phyloP scores from a whole-genome alignment of 2,329 filamentous ascomycete genomes.

The Arthrobotrys conoides region DNA sequence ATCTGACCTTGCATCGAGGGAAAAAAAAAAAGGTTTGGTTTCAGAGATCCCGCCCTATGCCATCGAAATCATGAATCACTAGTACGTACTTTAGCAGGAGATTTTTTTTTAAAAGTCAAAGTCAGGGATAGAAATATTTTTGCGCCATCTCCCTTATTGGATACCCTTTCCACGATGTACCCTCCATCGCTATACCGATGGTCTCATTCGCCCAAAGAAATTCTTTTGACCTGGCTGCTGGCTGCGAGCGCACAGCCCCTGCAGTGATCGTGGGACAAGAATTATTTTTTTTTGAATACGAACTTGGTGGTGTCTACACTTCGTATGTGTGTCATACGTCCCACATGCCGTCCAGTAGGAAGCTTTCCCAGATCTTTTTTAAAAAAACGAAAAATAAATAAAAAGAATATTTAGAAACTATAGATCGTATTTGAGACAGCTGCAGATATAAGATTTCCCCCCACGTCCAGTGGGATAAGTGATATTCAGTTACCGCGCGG shows the following conservation, averaged over 20 bases:
- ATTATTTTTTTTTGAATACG: slow-evolving; percentile 7
- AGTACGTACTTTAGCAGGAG: too few species aligned
- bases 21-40: slow-evolving; percentile 16
- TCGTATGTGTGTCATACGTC: slow-evolving; percentile 26
- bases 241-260: slow-evolving; percentile 8
- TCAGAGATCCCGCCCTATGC: slow-evolving; percentile 18
- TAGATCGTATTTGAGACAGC: slow-evolving; percentile 26
- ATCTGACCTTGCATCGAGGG: slow-evolving; percentile 16
- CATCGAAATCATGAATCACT: slow-evolving; percentile 21
- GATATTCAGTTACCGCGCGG: slow-evolving; percentile 42
- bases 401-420: slow-evolving; percentile 22
- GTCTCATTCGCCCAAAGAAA: slow-evolving; percentile 8
- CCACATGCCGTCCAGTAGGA: slow-evolving; percentile 40
- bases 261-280: background rate
- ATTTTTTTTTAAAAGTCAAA: slow-evolving; percentile 44
- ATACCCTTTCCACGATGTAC: slow-evolving; percentile 4
- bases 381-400: background rate
- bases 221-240: background rate
- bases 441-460: slow-evolving; percentile 8
- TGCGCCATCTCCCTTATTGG: slow-evolving; percentile 38
- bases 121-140: slow-evolving; percentile 28
- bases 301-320: slow-evolving; percentile 13
- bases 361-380: slow-evolving; percentile 26
- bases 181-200: slow-evolving; percentile 22
- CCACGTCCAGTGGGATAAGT: slow-evolving; percentile 7